Evolutionary conservation across 2,329 filamentous ascomycete species (phyloP).

Genomic region (Hypoxylon sp.): DNA sequence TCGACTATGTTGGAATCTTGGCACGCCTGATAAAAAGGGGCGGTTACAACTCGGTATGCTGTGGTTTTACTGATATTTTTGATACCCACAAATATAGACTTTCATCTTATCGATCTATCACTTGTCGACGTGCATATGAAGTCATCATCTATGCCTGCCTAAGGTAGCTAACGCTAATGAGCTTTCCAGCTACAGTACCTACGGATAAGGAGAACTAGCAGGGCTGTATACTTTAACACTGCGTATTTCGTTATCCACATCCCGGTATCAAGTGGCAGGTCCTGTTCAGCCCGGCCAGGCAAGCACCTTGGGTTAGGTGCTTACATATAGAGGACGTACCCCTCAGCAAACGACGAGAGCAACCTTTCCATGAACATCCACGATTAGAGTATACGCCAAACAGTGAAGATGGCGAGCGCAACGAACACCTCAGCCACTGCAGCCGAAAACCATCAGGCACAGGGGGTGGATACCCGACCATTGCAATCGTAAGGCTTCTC

Average conservation of each 20-base stretch:
- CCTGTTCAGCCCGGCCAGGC: no score
- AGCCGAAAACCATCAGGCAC: background rate
- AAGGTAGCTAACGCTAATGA: background rate
- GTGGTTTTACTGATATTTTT: no score
- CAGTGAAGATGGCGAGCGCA: background rate
- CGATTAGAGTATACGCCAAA: background rate
- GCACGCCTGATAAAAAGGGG: background rate
- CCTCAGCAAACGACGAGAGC: background rate
- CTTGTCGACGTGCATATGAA: background rate
- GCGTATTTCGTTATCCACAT: no score
- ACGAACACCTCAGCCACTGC: background rate
- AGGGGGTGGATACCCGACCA: conserved; percentile 8
- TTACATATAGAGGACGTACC: no score
- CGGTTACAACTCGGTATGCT: background rate
- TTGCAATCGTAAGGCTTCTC: conserved; percentile 10
- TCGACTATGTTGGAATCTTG: background rate
- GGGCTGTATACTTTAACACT: no score
- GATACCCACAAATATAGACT: background rate
- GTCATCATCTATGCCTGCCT: background rate
- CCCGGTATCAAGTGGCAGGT: no score
- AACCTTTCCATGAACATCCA: background rate
- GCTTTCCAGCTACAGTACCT: no score
- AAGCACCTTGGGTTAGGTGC: no score
- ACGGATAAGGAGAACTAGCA: no score
- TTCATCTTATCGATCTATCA: background rate